phyloP scores from a whole-genome alignment of 352 stramenopile species.

The Pythium sp. region DNA sequence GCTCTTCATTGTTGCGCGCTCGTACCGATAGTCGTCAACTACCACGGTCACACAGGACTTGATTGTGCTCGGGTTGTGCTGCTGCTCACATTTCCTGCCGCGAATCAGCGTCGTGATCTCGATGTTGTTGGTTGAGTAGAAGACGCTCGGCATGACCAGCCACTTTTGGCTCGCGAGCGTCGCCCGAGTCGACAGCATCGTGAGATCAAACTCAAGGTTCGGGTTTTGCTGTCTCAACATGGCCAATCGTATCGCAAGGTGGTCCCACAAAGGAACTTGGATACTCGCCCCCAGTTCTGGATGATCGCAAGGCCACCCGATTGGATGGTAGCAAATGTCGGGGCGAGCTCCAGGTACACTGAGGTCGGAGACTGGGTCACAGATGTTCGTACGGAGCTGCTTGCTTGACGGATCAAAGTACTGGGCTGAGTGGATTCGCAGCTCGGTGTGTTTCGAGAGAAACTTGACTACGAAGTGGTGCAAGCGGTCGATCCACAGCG shows the following conservation, averaged over 20 bases:
- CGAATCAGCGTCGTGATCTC: conserved; percentile 35
- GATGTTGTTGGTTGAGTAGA: conserved; percentile 14
- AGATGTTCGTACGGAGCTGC: conserved; percentile 24
- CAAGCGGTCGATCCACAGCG: conserved; percentile 34
- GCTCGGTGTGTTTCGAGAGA: conserved; percentile 14
- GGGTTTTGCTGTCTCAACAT: conserved; percentile 25
- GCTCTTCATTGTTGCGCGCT: conserved; percentile 33
- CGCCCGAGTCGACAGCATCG: conserved; percentile 21
- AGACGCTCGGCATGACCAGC: background rate
- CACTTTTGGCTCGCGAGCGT: conserved; percentile 14
- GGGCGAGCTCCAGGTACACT: background rate
- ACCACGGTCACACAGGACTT: conserved; percentile 30
- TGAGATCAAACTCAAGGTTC: conserved; percentile 29
- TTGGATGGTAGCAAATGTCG: conserved; percentile 7
- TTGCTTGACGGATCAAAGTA: conserved; percentile 8
- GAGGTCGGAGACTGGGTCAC: conserved; percentile 6
- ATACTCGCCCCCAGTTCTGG: conserved; percentile 17
- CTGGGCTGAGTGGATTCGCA: conserved; percentile 30
- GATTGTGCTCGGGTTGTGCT: background rate
- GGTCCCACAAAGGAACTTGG: conserved; percentile 25
- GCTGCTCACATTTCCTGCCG: conserved; percentile 22
- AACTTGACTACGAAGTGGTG: conserved; percentile 28
- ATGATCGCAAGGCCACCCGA: conserved; percentile 28
- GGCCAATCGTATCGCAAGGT: conserved; percentile 30
- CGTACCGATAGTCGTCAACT: conserved; percentile 58